Conservation (phyloP, 345 rosid species). For the Sonneratia caseolaris region DNA sequence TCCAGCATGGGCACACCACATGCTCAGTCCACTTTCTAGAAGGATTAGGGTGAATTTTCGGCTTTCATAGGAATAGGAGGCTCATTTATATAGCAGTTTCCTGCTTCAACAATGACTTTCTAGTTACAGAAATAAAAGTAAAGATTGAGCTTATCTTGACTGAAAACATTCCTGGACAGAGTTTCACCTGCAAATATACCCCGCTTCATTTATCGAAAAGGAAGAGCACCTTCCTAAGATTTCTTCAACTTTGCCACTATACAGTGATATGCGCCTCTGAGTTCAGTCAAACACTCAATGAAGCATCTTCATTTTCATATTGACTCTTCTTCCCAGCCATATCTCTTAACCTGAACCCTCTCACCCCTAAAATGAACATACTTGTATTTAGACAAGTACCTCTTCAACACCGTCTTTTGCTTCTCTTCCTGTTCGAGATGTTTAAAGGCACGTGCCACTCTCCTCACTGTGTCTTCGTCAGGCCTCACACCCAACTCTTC, state of each 20-base stretch:
- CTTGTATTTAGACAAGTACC: slow-evolving; percentile 56
- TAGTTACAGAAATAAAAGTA: too few relatives aligned
- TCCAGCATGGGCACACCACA: too few relatives aligned
- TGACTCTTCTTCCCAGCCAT: slow-evolving; percentile 18
- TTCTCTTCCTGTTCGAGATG: slow-evolving; percentile 56
- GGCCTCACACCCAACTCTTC: slow-evolving; percentile 78
- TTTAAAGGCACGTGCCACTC: slow-evolving; percentile 53
- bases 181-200: too few relatives aligned
- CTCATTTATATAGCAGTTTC: too few relatives aligned
- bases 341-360: slow-evolving; percentile 59
- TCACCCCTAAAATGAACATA: slow-evolving; percentile 77
- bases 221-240: background rate
- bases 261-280: background rate
- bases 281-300: background rate
- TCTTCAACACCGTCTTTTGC: slow-evolving; percentile 41
- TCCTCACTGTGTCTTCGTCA: slow-evolving; percentile 62
- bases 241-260: background rate
- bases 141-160: too few relatives aligned
- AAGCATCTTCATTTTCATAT: background rate
- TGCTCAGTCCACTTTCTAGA: too few relatives aligned
- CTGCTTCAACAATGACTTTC: too few relatives aligned
- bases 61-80: too few relatives aligned
- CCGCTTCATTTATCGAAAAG: too few relatives aligned
- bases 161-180: too few relatives aligned
- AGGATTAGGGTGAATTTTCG: too few relatives aligned